phyloP scores from a whole-genome alignment of 2,329 filamentous ascomycete genomes.

The Trematosphaeria pertusa region DNA sequence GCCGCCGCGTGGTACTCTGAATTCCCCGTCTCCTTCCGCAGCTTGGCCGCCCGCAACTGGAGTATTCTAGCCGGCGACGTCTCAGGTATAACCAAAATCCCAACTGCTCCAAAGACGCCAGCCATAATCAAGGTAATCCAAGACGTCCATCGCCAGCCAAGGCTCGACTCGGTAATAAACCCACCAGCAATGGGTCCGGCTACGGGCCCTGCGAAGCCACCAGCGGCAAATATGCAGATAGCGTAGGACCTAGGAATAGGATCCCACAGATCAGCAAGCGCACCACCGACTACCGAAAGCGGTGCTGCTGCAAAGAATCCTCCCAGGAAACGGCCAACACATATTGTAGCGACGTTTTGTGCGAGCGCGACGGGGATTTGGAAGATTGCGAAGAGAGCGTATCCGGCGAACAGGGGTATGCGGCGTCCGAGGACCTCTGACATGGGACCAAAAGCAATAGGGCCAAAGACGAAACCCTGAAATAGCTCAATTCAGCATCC shows the following conservation, averaged over 20 bases:
- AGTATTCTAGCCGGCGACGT: constrained; percentile 40
- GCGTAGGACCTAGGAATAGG: constrained; percentile 45
- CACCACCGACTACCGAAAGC: constrained; percentile 43
- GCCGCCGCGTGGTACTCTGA: constrained; percentile 48
- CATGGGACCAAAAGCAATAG: constrained; percentile 55
- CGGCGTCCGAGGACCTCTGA: constrained; percentile 59
- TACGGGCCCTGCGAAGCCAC: constrained; percentile 44
- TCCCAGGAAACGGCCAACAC: constrained; percentile 60
- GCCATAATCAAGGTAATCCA: constrained; percentile 49
- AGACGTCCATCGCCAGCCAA: constrained; percentile 47
- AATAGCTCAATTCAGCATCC: constrained; percentile 2
- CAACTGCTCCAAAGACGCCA: constrained; percentile 31
- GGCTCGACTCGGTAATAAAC: constrained; percentile 41
- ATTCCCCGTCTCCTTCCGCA: constrained; percentile 47
- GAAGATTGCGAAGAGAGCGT: constrained; percentile 48
- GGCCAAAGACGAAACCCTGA: constrained; percentile 59
- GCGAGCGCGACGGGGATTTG: constrained; percentile 49
- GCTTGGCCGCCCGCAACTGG: constrained; percentile 35
- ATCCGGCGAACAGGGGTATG: constrained; percentile 40
- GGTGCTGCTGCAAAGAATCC: constrained; percentile 58
- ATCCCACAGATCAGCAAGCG: constrained; percentile 46
- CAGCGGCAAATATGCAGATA: constrained; percentile 45
- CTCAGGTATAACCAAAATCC: constrained; percentile 35
- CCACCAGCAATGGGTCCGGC: constrained; percentile 58
- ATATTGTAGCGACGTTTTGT: constrained; percentile 59